Percentiles rank a stretch among this genome's conserved stretches.
These are phyloP conservation scores for Seiridium cupressi DNA, from an alignment of 2,329 filamentous ascomycete genomes.

Conservation along the genomic window DNA sequence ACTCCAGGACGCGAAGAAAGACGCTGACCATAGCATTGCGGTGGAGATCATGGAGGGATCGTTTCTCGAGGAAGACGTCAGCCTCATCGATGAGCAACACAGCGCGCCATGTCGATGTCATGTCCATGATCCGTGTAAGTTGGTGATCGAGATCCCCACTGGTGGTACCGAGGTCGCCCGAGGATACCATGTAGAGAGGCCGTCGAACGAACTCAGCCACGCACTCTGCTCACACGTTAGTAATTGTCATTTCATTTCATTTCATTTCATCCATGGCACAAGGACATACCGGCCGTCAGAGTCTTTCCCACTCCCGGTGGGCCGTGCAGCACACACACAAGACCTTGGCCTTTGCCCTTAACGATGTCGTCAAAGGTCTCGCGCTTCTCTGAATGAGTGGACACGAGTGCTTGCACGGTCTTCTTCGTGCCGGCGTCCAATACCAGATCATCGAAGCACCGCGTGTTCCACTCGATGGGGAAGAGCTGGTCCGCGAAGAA, in stretches of 20 bases:
- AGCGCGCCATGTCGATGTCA: slow-evolving; percentile 36
- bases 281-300: slow-evolving; percentile 26
- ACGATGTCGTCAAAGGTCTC: slow-evolving; percentile 18
- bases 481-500: slow-evolving; percentile 14
- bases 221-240: slow-evolving; percentile 12
- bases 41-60: slow-evolving; percentile 14
- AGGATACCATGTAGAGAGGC: slow-evolving; percentile 30
- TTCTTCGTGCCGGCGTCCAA: slow-evolving; percentile 17
- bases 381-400: slow-evolving; percentile 11
- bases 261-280: neutral
- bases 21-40: slow-evolving; percentile 18
- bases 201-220: slow-evolving; percentile 29
- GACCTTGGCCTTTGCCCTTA: slow-evolving; percentile 28
- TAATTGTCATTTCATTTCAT: neutral
- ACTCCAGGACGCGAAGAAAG: slow-evolving; percentile 10
- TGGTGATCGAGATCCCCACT: slow-evolving; percentile 19
- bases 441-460: slow-evolving; percentile 20
- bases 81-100: slow-evolving; percentile 29
- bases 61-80: slow-evolving; percentile 31
- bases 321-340: slow-evolving; percentile 44
- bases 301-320: slow-evolving; percentile 43
- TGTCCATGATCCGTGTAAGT: slow-evolving; percentile 28
- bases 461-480: slow-evolving; percentile 16
- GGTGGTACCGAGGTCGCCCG: slow-evolving; percentile 26
- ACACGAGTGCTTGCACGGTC: slow-evolving; percentile 18